Base-by-base conservation (phyloP, 371 early-diverging fungal species). In the Mucor lusitanicus region DNA sequence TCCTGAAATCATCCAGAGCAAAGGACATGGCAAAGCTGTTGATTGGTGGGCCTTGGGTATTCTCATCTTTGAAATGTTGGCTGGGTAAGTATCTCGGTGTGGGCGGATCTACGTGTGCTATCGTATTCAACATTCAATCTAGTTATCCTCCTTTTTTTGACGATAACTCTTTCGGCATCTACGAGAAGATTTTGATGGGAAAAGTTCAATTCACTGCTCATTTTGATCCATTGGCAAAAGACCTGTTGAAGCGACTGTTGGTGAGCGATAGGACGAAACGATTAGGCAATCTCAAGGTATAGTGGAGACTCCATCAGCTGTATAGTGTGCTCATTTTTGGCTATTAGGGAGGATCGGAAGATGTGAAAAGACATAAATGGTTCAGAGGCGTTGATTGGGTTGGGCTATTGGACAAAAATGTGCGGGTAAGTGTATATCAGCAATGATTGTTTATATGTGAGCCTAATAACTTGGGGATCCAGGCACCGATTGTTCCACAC, bases 41-140 rank as follows among this genome's bases (percentile, higher is more conserved):
- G 99, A 99, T 82, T 96, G 95, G 94, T 99, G 96, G 94, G 95
- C 98, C 1, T 81, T 99, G 37, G 99, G 99, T 27, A 89, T 99
- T 55, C 83, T 99, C 28, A 91, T 99, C 42, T 99, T 93, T 78
- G 99, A 99, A 84, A 92, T 95, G 88, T 73, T 92, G 67, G 90
- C 89, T 32, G 97, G 97, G 80, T 83, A 82, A 64, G 39, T 9
- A 3, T n/a, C 13, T 23, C 8, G 32, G 9, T 30, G 13, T 37
- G 37, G 37, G 37, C 37, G 13, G 13, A 37, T 56, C 17, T 27
- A 13, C 7, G 11, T 25, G 27, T 27, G 27, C 5, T 17, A 56
- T 56, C 56, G 2, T 53, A 61, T 32, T 37, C 23, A 46, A 35
- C 39, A 7, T 35, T 21, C 4, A 37, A n/a, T 44, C 27, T 54